phyloP scores from a whole-genome alignment of 179 eudicot genomes.

The Pouteria campechiana region DNA sequence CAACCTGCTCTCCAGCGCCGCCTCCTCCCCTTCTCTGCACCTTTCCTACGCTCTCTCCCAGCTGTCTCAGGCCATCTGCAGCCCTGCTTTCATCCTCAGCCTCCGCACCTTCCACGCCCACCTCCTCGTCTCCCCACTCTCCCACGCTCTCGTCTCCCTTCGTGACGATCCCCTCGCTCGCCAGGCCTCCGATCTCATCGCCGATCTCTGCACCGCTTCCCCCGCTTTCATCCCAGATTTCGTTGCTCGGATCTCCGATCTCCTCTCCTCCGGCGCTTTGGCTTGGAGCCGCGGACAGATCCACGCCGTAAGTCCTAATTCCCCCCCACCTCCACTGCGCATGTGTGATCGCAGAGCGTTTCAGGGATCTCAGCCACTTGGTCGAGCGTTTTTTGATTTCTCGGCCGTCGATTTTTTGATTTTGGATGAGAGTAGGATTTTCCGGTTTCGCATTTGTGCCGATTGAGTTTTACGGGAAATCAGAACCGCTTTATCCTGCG shows the following conservation, averaged over 20 bases:
- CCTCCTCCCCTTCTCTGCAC: conserved; percentile 59
- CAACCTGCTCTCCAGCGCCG: conserved; percentile 58
- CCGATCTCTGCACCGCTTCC: conserved; percentile 19
- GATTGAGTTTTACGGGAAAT: too few species aligned
- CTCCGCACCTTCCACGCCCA: conserved; percentile 54
- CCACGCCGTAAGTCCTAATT: conserved; percentile 48
- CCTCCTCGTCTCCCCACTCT: conserved; percentile 63
- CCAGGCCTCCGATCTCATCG: conserved; percentile 38
- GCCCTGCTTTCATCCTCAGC: conserved; percentile 40
- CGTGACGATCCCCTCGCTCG: conserved; percentile 58
- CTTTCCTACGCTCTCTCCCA: conserved; percentile 84
- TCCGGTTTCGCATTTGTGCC: too few species aligned
- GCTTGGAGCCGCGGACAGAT: conserved; percentile 65
- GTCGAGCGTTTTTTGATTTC: too few species aligned
- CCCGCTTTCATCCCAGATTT: too few species aligned
- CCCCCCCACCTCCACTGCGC: too few species aligned
- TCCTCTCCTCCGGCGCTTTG: conserved; percentile 32
- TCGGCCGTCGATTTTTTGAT: too few species aligned
- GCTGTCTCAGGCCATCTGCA: conserved; percentile 55
- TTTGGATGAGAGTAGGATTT: too few species aligned
- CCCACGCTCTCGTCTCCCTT: conserved; percentile 29
- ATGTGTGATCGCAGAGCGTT: too few species aligned
- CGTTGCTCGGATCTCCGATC: conserved; percentile 34
- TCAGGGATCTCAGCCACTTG: too few species aligned
- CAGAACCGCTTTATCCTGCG: too few species aligned